phyloP scores from a whole-genome alignment of 192 early-diverging fungal genomes.

The Coemansia sp. region DNA sequence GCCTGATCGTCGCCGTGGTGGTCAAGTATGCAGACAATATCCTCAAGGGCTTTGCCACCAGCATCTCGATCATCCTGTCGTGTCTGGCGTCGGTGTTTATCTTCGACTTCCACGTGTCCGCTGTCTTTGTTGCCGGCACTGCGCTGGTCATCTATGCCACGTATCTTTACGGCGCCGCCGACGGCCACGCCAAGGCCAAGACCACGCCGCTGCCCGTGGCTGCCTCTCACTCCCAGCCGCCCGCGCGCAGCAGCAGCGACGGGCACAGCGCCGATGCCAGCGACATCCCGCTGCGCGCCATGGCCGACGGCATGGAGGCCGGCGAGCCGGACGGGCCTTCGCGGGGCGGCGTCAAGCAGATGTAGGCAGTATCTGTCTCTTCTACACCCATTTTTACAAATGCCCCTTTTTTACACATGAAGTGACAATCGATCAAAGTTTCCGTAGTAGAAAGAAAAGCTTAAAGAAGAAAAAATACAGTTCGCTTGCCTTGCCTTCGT shows the following conservation, averaged over 20 bases:
- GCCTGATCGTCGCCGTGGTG: slow-evolving; percentile 91
- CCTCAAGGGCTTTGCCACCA: slow-evolving; percentile 98
- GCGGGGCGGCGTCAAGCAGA: neutral
- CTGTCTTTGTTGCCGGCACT: slow-evolving; percentile 70
- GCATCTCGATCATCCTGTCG: slow-evolving; percentile 91
- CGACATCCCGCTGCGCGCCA: neutral
- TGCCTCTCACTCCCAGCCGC: neutral
- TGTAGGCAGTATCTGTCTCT: neutral
- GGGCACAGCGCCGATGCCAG: neutral
- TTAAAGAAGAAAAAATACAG: too few species aligned
- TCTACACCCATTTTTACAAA: too few species aligned
- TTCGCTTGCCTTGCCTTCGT: too few species aligned
- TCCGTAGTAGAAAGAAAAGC: too few species aligned
- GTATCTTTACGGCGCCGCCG: slow-evolving; percentile 62
- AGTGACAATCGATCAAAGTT: too few species aligned
- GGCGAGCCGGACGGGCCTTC: neutral
- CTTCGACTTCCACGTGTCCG: slow-evolving; percentile 77
- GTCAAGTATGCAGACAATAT: slow-evolving; percentile 99
- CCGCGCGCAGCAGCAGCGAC: neutral
- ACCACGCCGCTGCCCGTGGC: slow-evolving; percentile 8
- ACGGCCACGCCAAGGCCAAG: neutral
- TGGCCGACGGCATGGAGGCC: neutral
- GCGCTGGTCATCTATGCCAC: slow-evolving; percentile 72
- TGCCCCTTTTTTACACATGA: too few species aligned
- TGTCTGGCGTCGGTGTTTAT: slow-evolving; percentile 76